A percentile compares a stretch with the other conserved stretches of the same genome.
These are phyloP conservation scores for Recurvomyces mirabilis DNA, from an alignment of 495 filamentous ascomycete genomes.

Conservation along the genomic window DNA sequence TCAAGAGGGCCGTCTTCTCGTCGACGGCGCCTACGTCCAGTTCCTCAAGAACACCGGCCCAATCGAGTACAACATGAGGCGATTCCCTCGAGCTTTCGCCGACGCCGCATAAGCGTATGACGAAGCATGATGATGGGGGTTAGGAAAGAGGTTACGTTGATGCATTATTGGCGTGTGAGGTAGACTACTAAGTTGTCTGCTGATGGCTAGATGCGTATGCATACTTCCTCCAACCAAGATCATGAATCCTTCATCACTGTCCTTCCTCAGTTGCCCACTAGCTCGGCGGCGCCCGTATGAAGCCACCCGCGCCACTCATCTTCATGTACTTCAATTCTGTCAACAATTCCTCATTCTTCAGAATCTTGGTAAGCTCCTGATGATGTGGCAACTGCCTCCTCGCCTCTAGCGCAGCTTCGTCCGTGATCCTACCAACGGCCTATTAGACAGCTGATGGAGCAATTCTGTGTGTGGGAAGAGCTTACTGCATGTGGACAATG, in stretches of 20 bases:
- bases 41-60: conserved; percentile 86
- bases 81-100: conserved; percentile 84
- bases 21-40: conserved; percentile 98
- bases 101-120: conserved; percentile 23
- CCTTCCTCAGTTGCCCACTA: neutral
- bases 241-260: neutral
- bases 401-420: neutral
- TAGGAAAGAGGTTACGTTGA: neutral
- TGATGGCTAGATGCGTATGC: neutral
- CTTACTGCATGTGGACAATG: neutral
- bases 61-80: conserved; percentile 73
- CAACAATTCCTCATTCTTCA: neutral
- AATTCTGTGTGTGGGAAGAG: neutral
- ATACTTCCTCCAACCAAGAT: neutral
- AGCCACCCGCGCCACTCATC: neutral
- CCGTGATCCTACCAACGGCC: neutral
- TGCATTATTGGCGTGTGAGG: neutral
- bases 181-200: neutral
- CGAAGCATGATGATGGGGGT: neutral
- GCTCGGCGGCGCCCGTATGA: neutral
- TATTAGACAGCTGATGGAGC: neutral
- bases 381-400: neutral
- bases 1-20: conserved; percentile 75
- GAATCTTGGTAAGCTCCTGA: neutral
- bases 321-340: neutral